Percentiles rank a stretch among this genome's conserved stretches.
Conservation (phyloP, 805 yeast species). For the Pichia manshurica region DNA sequence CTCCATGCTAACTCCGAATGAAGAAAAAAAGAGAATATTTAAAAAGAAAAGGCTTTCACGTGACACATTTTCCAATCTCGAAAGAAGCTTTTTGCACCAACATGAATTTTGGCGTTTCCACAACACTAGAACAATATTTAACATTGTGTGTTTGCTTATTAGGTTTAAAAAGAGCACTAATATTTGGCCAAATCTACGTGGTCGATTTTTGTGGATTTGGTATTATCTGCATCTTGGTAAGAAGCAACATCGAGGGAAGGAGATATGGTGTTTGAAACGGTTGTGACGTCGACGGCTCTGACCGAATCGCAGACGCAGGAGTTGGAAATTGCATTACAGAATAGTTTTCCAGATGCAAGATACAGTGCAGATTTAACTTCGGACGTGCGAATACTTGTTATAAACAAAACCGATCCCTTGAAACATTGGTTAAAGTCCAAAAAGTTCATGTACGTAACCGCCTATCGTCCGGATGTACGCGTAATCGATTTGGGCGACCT, state of each 20-base stretch:
- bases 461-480: conserved; percentile 48
- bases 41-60: too few relatives aligned
- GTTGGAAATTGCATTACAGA: conserved; percentile 15
- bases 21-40: too few relatives aligned
- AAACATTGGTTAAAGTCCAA: conserved; percentile 37
- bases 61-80: too few relatives aligned
- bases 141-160: too few relatives aligned
- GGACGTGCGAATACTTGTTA: conserved; percentile 22
- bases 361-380: conserved; percentile 26
- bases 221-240: too few relatives aligned
- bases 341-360: conserved; percentile 14
- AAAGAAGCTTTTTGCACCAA: too few relatives aligned
- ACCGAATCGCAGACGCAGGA: conserved; percentile 16
- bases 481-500: conserved; percentile 48
- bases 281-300: conserved; percentile 27
- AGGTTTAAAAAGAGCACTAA: too few relatives aligned
- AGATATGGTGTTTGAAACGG: not conserved
- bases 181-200: too few relatives aligned
- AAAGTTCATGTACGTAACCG: conserved; percentile 46
- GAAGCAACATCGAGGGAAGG: not conserved
- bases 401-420: conserved; percentile 20
- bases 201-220: too few relatives aligned
- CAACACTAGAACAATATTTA: too few relatives aligned
- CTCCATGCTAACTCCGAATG: too few relatives aligned
- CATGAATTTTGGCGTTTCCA: too few relatives aligned